These are phyloP conservation scores for Cladosporium sp. DNA, from an alignment of 2,329 filamentous ascomycete genomes.

Conservation along the genomic window DNA sequence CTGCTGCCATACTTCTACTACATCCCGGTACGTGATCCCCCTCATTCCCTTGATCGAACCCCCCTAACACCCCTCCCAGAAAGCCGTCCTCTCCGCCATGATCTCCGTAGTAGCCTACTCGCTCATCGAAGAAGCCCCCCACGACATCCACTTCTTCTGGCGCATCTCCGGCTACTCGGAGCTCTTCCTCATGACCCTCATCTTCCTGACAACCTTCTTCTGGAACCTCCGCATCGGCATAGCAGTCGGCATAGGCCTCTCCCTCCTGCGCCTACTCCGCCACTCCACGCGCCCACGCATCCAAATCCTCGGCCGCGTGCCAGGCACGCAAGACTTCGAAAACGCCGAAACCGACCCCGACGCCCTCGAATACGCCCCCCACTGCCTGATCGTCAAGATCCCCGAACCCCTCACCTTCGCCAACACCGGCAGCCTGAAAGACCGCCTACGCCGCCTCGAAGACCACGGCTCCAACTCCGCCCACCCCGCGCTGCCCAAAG, in stretches of 20 bases:
- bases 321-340: conserved; percentile 76
- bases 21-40: conserved; percentile 65
- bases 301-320: conserved; percentile 87
- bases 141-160: conserved; percentile 86
- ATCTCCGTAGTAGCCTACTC: conserved; percentile 94
- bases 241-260: conserved; percentile 86
- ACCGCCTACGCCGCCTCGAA: conserved; percentile 75
- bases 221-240: conserved; percentile 93
- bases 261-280: conserved; percentile 80
- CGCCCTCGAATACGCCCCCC: conserved; percentile 77
- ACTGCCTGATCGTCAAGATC: conserved; percentile 94
- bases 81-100: conserved; percentile 89
- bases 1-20: conserved; percentile 91
- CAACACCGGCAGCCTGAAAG: conserved; percentile 82
- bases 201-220: conserved; percentile 88
- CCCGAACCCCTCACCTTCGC: conserved; percentile 95
- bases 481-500: conserved; percentile 79
- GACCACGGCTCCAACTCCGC: conserved; percentile 80
- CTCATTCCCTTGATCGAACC: too few relatives aligned
- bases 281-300: conserved; percentile 91
- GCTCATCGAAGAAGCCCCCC: conserved; percentile 88
- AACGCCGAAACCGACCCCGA: conserved; percentile 61
- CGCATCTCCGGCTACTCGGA: conserved; percentile 82
- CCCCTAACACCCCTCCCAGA: conserved; percentile 47
- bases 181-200: conserved; percentile 78